Evolutionary conservation across 1,284 basidiomycete genomes (phyloP), one percentile per base, ranked within the genome.

Genomic region (Ustilago shanxiensis): DNA sequence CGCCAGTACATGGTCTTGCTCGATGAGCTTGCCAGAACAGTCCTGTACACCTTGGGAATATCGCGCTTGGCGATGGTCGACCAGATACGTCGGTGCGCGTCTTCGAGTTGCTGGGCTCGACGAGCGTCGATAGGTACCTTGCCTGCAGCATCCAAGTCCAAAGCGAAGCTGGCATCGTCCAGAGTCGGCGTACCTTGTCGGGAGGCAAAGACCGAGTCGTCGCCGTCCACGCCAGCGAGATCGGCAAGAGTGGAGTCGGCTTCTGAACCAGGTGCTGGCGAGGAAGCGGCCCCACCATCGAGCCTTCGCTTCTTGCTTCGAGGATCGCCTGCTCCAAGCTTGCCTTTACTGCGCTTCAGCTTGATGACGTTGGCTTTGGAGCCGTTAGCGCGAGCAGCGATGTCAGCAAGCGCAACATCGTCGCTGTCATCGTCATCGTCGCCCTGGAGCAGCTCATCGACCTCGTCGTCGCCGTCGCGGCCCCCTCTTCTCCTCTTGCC

Each of bases 1-100:
- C 93, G 93, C 72, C 89, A 87, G 86, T 95, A 92, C 69, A 89
- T 89, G 47, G 82, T 66, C 63, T 82, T 81, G 77, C 81, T 85
- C 7, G 83, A 79, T 8, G 70, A 70, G 53, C 83, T 79, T 35
- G 81, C 72, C 49, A 81, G 81, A 8, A 85, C 80, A n/a, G 77
- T 82, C 29, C 85, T 81, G 50, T 83, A 82, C 20, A 86, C 84
- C 64, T 81, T 82, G 54, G 86, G 86, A 18, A 87, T 79, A 22
- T 87, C 85, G 47, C 80, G 80, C 54, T 77, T 79, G 33, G 86
- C 84, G 31, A 87, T 85, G 14, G 70, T 77, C 14, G 81, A 77
- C 86, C 86, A 87, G 49, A 86, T 79, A 26, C 81, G 77, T 51
- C 77, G 74, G 60, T 85, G 84, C 4, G 82, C 82, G 44, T 86